Evolutionary conservation across 306 rosid genomes (phyloP).

Genomic region (Glycine tomentella): DNA sequence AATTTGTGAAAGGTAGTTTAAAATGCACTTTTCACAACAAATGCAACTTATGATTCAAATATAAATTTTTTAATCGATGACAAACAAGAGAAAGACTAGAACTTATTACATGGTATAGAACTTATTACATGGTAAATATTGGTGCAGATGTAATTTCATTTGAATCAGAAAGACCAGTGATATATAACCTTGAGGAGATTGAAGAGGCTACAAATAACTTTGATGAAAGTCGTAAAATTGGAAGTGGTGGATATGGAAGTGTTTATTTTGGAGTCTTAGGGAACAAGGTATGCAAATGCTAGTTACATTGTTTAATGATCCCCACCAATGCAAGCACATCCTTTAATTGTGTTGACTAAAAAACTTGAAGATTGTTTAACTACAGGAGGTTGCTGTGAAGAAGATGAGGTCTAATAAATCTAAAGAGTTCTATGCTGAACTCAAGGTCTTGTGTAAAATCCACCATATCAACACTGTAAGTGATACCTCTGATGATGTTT

Average conservation of each 20-base stretch:
- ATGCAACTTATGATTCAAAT: constrained; percentile 17
- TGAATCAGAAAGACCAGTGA: constrained; percentile 63
- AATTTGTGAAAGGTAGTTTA: constrained; percentile 56
- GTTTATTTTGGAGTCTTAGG: constrained; percentile 67
- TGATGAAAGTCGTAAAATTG: constrained; percentile 59
- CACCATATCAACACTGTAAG: constrained; percentile 67
- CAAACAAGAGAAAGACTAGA: not conserved
- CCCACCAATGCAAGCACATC: constrained; percentile 1
- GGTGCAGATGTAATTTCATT: constrained; percentile 56
- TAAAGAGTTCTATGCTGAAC: constrained; percentile 80
- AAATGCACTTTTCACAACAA: not conserved
- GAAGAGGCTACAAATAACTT: constrained; percentile 60
- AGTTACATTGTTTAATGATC: constrained; percentile 17
- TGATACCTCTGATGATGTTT: not conserved
- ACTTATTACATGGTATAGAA: too few species aligned
- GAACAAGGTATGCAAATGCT: constrained; percentile 55
- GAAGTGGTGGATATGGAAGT: constrained; percentile 75
- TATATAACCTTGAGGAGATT: constrained; percentile 54
- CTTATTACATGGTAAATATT: constrained; percentile 25
- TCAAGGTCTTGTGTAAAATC: constrained; percentile 70
- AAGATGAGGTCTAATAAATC: constrained; percentile 74
- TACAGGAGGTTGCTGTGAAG: constrained; percentile 81
- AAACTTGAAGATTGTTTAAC: constrained; percentile 40
- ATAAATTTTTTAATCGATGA: not conserved
- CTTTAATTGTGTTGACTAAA: not conserved